Base-by-base conservation (phyloP, 2,329 filamentous ascomycete genomes). In the Didymella glomerata region DNA sequence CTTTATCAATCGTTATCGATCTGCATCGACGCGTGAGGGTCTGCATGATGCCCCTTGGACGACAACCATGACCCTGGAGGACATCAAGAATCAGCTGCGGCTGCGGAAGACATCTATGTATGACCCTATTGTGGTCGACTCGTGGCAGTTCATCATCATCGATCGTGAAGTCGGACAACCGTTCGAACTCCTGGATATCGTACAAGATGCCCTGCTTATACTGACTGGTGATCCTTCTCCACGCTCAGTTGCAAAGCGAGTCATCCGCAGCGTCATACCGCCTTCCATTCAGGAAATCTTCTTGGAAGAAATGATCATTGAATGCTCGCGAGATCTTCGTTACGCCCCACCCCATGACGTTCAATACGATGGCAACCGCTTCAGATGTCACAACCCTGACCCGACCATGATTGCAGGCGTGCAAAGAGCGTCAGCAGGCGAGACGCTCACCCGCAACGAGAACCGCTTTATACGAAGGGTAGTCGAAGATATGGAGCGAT, bases 61-160 rank as follows among this genome's bases (percentile, higher is more conserved):
- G 4, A 71, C 57, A 0, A 62, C 60, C 0, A 25, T 68, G 8
- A 71, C 66, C 0, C 45, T 74, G 2, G 70, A 73, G 38, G 70
- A 74, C 18, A 58, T 74, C 48, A 73, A 72, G 41, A 68, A 73
- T 30, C 48, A 70, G 0, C 42, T 74, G 10, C 66, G 71, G 0
- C 32, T 68, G 30, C 16, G 30, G 22, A 72, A 72, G 45, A 67
- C 57, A 0, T 60, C 65, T 0, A 72, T 71, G 67, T 73, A 72
- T 20, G 69, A 74, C n/a, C 68, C 70, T 0, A 71, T 74, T 3
- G 66, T 72, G 0, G 68, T 71, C 0, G 70, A 73, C 20, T 74
- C 71, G 0, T 74, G 70, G 71, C 68, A 73, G 14, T 73, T 74
- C 54, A 72, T 73, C 30, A 68, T 74, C 41, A 70, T 74, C 30